A percentile compares a stretch with the other conserved stretches of the same genome.
Conservation (phyloP, 2,329 filamentous ascomycete species). For the Colletotrichum gigasporum region DNA sequence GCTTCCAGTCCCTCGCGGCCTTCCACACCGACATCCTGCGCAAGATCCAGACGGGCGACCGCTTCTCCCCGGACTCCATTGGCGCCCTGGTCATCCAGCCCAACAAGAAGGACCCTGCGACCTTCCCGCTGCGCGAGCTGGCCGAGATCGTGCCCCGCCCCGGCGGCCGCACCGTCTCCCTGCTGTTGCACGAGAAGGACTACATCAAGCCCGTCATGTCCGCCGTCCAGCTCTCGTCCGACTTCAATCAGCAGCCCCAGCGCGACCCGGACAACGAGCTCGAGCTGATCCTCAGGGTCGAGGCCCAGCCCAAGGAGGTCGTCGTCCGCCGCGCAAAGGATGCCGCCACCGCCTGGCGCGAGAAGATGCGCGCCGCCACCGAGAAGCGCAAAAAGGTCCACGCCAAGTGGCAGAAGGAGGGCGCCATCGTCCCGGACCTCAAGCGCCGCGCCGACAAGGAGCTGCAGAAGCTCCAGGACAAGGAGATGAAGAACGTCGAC, state of each 20-base stretch:
- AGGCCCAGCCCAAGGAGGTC: slow-evolving; percentile 61
- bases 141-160: slow-evolving; percentile 60
- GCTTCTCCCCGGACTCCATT: slow-evolving; percentile 61
- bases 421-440: slow-evolving; percentile 55
- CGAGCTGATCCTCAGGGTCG: slow-evolving; percentile 64
- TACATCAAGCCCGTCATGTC: slow-evolving; percentile 65
- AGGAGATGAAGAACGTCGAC: slow-evolving; percentile 62
- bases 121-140: slow-evolving; percentile 64
- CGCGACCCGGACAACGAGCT: slow-evolving; percentile 66
- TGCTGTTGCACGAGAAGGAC: slow-evolving; percentile 51
- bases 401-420: slow-evolving; percentile 58
- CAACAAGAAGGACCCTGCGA: slow-evolving; percentile 36
- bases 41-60: slow-evolving; percentile 56
- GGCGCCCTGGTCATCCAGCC: slow-evolving; percentile 54
- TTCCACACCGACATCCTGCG: slow-evolving; percentile 52
- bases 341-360: slow-evolving; percentile 59
- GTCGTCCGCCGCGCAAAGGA: slow-evolving; percentile 54
- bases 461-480: slow-evolving; percentile 61
- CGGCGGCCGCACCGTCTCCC: slow-evolving; percentile 51
- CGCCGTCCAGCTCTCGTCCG: slow-evolving; percentile 60
- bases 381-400: slow-evolving; percentile 59
- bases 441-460: slow-evolving; percentile 57
- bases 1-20: slow-evolving; percentile 49
- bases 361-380: slow-evolving; percentile 57
- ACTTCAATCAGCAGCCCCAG: slow-evolving; percentile 71